Conservation (phyloP, 352 stramenopile genomes). For the Phytophthora sojae region DNA sequence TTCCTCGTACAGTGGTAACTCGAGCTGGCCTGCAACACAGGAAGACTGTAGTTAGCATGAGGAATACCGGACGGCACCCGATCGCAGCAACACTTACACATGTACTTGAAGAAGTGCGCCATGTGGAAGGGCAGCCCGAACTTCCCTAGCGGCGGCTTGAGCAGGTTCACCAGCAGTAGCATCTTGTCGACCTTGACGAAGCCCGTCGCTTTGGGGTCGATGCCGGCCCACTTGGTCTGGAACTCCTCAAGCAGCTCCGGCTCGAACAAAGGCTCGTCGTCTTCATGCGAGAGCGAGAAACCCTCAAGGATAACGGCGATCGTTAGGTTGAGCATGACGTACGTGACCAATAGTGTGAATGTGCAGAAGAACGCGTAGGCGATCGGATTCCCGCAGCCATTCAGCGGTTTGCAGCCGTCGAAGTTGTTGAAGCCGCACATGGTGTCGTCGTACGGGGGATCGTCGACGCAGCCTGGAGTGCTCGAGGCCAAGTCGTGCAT, state of each 20-base stretch:
- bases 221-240: constrained; percentile 87
- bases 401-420: constrained; percentile 70
- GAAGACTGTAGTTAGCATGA: not conserved
- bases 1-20: constrained; percentile 85
- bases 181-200: constrained; percentile 86
- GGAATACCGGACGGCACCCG: not conserved
- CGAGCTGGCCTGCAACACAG: constrained; percentile 51
- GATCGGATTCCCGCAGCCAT: constrained; percentile 78
- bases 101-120: constrained; percentile 60
- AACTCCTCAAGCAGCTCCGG: constrained; percentile 91
- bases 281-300: constrained; percentile 86
- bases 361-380: constrained; percentile 79
- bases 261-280: constrained; percentile 91
- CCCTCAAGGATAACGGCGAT: constrained; percentile 94
- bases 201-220: constrained; percentile 87
- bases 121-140: constrained; percentile 52
- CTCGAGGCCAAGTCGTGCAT: constrained; percentile 87
- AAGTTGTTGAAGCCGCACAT: constrained; percentile 83
- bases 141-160: constrained; percentile 81
- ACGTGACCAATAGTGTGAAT: constrained; percentile 94
- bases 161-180: constrained; percentile 72
- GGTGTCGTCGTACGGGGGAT: constrained; percentile 53
- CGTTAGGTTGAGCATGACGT: constrained; percentile 95
- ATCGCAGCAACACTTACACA: constrained; percentile 48
- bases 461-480: constrained; percentile 60